Conservation (phyloP, 2,329 filamentous ascomycete species). For the Paramyrothecium roridum region DNA sequence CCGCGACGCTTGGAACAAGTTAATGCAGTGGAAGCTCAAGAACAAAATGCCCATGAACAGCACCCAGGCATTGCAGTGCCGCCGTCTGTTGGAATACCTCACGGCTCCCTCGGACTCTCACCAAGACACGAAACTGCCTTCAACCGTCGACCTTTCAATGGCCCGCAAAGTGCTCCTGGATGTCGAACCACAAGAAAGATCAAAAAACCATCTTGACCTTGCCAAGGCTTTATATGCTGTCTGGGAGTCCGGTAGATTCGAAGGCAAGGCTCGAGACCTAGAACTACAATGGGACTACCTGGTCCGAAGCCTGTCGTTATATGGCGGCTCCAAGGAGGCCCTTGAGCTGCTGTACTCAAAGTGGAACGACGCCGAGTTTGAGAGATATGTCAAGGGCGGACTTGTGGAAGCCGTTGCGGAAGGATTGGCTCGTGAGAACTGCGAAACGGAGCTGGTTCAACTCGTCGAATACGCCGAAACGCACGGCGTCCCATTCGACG, state of each 20-base stretch:
- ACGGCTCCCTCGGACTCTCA: conserved; percentile 16
- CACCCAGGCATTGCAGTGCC: conserved; percentile 58
- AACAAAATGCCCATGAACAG: conserved; percentile 53
- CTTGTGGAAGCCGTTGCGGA: conserved; percentile 27
- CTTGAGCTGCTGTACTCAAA: conserved; percentile 34
- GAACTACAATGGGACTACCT: conserved; percentile 25
- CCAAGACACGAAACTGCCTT: conserved; percentile 26
- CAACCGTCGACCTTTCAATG: conserved; percentile 37
- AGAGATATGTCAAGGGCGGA: conserved; percentile 6
- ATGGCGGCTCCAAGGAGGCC: conserved; percentile 54
- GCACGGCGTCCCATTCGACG: conserved; percentile 40
- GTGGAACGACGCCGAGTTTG: conserved; percentile 17
- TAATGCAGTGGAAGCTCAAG: conserved; percentile 56
- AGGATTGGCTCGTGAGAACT: conserved; percentile 60
- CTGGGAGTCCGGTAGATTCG: conserved; percentile 13
- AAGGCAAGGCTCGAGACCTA: conserved; percentile 11
- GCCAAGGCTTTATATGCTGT: conserved; percentile 38
- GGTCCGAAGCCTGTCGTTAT: conserved; percentile 44
- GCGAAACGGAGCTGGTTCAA: conserved; percentile 54
- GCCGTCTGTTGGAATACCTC: conserved; percentile 61
- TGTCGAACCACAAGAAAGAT: conserved; percentile 37
- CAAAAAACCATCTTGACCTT: conserved; percentile 44
- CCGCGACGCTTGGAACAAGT: conserved; percentile 58
- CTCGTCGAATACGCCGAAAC: conserved; percentile 50
- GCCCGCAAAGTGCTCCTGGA: conserved; percentile 42